Evolutionary conservation across 768 basidiomycete species (phyloP).

Genomic region (Crassisporium funariophilum): DNA sequence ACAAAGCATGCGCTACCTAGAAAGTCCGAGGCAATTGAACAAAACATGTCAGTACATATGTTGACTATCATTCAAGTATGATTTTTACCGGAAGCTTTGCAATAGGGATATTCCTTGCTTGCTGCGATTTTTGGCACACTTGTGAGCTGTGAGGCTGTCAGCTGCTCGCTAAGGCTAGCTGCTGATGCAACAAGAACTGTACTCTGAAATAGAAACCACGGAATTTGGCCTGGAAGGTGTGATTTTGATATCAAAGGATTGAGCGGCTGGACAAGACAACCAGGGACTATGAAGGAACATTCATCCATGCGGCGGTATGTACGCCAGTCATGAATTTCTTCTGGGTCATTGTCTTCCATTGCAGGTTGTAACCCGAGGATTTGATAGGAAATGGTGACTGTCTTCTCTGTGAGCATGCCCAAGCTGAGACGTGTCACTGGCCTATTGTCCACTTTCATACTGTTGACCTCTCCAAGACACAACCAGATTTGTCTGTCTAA

Average conservation of each 20-base stretch:
- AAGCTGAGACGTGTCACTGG: slow-evolving; percentile 14
- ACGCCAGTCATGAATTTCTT: slow-evolving; percentile 18
- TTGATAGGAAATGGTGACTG: slow-evolving; percentile 12
- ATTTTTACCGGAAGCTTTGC: slow-evolving; percentile 6
- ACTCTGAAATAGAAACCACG: slow-evolving; percentile 21
- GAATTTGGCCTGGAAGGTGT: neutral
- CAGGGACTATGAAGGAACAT: slow-evolving; percentile 9
- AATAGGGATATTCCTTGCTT: slow-evolving; percentile 14
- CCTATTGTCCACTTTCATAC: no score
- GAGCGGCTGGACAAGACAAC: slow-evolving; percentile 10
- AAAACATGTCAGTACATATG: neutral
- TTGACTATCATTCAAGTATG: no score
- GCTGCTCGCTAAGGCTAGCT: slow-evolving; percentile 13
- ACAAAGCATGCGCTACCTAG: slow-evolving; percentile 18
- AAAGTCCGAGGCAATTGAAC: neutral
- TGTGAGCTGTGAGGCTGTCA: slow-evolving; percentile 2
- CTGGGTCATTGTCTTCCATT: slow-evolving; percentile 11
- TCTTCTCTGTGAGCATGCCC: slow-evolving; percentile 17
- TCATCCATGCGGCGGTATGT: slow-evolving; percentile 7
- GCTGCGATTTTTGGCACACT: slow-evolving; percentile 9
- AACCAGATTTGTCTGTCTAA: no score
- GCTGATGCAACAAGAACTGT: slow-evolving; percentile 11
- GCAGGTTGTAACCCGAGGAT: slow-evolving; percentile 12
- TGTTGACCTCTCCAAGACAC: no score
- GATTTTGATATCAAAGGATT: slow-evolving; percentile 15